Evolutionary conservation across 768 basidiomycete genomes (phyloP).

Genomic region (Multifurca ochricompacta): DNA sequence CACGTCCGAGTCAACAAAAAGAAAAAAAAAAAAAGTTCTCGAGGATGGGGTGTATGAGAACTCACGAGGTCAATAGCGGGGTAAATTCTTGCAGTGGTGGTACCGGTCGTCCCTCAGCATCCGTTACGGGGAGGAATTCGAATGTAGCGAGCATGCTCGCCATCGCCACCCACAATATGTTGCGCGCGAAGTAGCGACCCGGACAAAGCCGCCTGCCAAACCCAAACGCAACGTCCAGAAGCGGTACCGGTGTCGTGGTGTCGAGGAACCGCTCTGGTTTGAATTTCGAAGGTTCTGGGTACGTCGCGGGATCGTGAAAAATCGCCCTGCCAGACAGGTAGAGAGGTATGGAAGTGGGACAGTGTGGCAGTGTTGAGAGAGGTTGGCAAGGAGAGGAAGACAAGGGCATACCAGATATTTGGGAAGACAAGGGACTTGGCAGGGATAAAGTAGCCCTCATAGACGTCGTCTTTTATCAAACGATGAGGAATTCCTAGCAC

Average conservation of each 20-base stretch:
- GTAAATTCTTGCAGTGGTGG: constrained; percentile 3
- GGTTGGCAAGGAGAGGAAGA: background rate
- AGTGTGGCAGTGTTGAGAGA: background rate
- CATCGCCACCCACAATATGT: constrained; percentile 3
- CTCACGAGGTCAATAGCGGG: background rate
- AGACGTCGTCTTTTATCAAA: constrained; percentile 4
- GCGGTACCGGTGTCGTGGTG: background rate
- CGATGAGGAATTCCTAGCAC: constrained; percentile 5
- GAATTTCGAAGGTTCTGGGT: constrained; percentile 7
- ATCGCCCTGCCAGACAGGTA: background rate
- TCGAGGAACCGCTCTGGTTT: constrained; percentile 11
- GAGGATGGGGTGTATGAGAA: too few species aligned
- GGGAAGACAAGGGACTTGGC: background rate
- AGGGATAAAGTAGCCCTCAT: constrained; percentile 12
- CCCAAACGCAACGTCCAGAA: constrained; percentile 1
- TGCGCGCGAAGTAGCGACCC: constrained; percentile 5
- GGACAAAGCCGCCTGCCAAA: constrained; percentile 11
- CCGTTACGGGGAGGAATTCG: constrained; percentile 10
- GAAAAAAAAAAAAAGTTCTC: too few species aligned
- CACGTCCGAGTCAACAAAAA: too few species aligned
- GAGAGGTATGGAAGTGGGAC: background rate
- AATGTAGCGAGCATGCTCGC: constrained; percentile 9
- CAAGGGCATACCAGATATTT: background rate
- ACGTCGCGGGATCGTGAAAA: background rate
- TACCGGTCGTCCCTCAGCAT: background rate